Percentiles rank a stretch among this genome's conserved stretches.
phyloP scores from a whole-genome alignment of 495 filamentous ascomycete species.

The Barbatosphaeria neglecta region DNA sequence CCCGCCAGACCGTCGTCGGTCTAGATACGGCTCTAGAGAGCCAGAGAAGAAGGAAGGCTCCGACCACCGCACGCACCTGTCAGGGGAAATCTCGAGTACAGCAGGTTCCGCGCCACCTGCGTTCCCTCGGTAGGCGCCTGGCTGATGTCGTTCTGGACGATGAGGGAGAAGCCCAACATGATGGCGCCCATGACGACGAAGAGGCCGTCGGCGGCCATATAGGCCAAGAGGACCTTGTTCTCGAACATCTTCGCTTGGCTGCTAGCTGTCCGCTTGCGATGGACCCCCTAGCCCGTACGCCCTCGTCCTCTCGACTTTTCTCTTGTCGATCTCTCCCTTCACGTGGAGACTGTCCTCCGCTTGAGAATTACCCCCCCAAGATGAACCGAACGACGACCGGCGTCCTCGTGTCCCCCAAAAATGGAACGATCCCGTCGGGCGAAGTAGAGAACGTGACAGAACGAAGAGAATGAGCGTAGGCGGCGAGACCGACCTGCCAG shows the following conservation, averaged over 20 bases:
- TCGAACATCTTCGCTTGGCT: conserved; percentile 33
- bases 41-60: too few species aligned
- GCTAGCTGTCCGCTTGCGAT: too few species aligned
- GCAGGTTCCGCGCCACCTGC: conserved; percentile 50
- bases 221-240: conserved; percentile 46
- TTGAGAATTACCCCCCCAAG: conserved; percentile 5
- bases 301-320: background rate
- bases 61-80: conserved; percentile 32
- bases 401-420: conserved; percentile 4
- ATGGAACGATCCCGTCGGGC: conserved; percentile 1
- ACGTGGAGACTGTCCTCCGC: conserved; percentile 4
- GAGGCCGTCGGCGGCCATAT: conserved; percentile 45
- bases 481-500: conserved; percentile 23
- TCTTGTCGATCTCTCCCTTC: conserved; percentile 6
- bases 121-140: conserved; percentile 30
- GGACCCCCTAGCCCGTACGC: conserved; percentile 2
- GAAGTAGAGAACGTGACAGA: conserved; percentile 4
- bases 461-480: conserved; percentile 8
- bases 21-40: too few species aligned
- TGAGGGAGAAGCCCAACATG: conserved; percentile 50
- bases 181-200: conserved; percentile 53
- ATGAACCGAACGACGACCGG: conserved; percentile 8
- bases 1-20: too few species aligned
- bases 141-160: conserved; percentile 39
- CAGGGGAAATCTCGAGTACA: conserved; percentile 50